Evolutionary conservation across 257 asterid species (phyloP), one percentile per base, ranked within the genome.

Genomic region (Linaria vulgaris): DNA sequence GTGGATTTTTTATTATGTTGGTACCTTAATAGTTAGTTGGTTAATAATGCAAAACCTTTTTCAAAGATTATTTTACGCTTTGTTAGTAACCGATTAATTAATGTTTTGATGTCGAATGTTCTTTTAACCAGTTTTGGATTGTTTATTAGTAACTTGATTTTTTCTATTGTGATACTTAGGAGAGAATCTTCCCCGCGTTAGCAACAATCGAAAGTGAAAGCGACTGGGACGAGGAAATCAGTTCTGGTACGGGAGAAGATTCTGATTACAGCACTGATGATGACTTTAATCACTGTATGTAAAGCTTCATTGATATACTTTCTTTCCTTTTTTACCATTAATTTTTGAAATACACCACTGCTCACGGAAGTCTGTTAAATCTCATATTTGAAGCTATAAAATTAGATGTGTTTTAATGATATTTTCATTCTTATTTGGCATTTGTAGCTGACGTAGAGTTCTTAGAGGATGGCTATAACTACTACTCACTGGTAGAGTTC

Each of bases 361-460:
- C 1, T 16, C 9, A 57, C 47, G 16, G 38, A 16, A 0, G 5
- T 1, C 9, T 11, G 41, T 3, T 34, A 34, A 34, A 34, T 34
- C 9, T 34, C 41, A 34, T 34, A 34, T 34, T 34, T 11, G 34
- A 34, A 30, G 6, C 37, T 30, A 6, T 56, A 9, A 25, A 22
- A 14, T 17, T 53, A 17, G 17, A 11, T 13, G 23, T 50, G 57
- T 19, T 65, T 19, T n/a, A n/a, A 45, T 47, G 24, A 60, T 34
- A 9, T 38, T 13, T 14, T 30, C 24, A 34, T 38, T 14, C 38
- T 53, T 19, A 38, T 31, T 53, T 46, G 15, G 23, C 15, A 27
- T 16, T n/a, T 66, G 72, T 77, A 74, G 83, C 69, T 78, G 83
- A 65, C 39, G 37, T 63, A 38, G 72, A 75, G 61, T 75, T 61